These are phyloP conservation scores for Hypocreales sp. DNA, from an alignment of 2,329 filamentous ascomycete species.

Conservation along the genomic window DNA sequence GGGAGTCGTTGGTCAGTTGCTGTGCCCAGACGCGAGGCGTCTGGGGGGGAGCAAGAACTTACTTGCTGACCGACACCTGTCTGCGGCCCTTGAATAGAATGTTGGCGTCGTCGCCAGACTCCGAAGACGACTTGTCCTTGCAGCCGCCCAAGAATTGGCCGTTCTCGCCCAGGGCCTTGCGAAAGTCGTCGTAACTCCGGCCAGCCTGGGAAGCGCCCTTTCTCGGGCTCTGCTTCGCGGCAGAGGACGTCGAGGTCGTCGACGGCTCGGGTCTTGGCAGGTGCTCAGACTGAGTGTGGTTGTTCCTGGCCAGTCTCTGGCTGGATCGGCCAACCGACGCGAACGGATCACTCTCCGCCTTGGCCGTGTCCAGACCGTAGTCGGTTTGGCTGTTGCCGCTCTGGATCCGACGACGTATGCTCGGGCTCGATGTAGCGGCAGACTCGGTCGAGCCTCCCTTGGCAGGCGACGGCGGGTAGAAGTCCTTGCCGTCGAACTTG, in stretches of 20 bases:
- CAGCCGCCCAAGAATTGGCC: slow-evolving; percentile 2
- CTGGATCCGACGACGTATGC: slow-evolving; percentile 1
- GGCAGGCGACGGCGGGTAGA: slow-evolving; percentile 40
- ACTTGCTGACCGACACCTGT: slow-evolving; percentile 14
- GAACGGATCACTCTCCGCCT: slow-evolving; percentile 8
- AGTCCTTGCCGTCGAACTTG: slow-evolving; percentile 50
- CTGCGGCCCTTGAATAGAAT: slow-evolving; percentile 23
- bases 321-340: slow-evolving; percentile 5
- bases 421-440: slow-evolving; percentile 1
- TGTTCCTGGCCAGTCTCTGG: slow-evolving; percentile 8
- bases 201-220: slow-evolving; percentile 10
- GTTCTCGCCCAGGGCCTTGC: slow-evolving; percentile 7
- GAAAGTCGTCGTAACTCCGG: slow-evolving; percentile 12
- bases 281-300: slow-evolving; percentile 18
- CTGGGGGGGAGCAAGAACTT: slow-evolving; percentile 5
- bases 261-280: slow-evolving; percentile 9
- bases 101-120: slow-evolving; percentile 17
- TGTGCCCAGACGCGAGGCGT: background rate
- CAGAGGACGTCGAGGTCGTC: slow-evolving; percentile 6
- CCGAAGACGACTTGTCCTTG: slow-evolving; percentile 12
- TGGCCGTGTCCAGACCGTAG: slow-evolving; percentile 1
- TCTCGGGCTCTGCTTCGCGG: slow-evolving; percentile 8
- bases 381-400: slow-evolving; percentile 2
- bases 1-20: slow-evolving; percentile 5
- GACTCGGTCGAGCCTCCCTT: slow-evolving; percentile 2